Base-by-base conservation (phyloP, 495 filamentous ascomycete species). In the Penicillium manginii region DNA sequence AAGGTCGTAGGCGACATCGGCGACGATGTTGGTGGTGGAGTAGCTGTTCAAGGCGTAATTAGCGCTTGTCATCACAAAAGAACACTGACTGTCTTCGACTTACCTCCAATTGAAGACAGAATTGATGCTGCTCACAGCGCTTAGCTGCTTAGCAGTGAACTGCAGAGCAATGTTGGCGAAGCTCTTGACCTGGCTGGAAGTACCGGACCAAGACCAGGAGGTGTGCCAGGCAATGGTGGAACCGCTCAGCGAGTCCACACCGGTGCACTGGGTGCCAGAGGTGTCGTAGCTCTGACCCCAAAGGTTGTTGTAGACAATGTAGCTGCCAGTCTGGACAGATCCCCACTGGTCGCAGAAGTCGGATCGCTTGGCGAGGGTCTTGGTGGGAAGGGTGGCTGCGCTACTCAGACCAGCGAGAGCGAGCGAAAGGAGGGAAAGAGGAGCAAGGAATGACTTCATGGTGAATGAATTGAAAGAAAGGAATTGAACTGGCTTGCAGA, bases 1-100 rank as follows among this genome's bases (percentile, higher is more conserved):
- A 57, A 88, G 71, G 64, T 89, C 86, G 66, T 89, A 89, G 21
- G 85, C 73, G 19, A 89, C 86, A 62, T 89, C 76, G 21, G 84
- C 83, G n/a, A 86, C 79, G 40, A 86, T 70, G 52, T 64, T 61
- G 45, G 65, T 78, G 35, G 80, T 84, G 2, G 80, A 77, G 72
- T 88, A 87, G 58, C 83, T 85, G 47, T 60, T n/a, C 5, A 47
- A 5, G 32, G n/a, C 14, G 29, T 23, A 15, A 33, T 59, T 49
- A 59, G 50, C 17, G 35, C 23, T 4, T 18, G 22, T 33, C n/a
- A n/a, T 15, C 43, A 29, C 12, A 31, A 2, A 18, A 17, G 2
- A 21, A 18, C 22, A 11, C 23, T 11, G 15, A 10, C 17, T 31
- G 12, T 29, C 49, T 10, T 43, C 6, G 31, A 59, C 72, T 60